Evolutionary conservation across 169 alveolate species (phyloP), one percentile per base, ranked within the genome.

Genomic region (Babesia caballi): DNA sequence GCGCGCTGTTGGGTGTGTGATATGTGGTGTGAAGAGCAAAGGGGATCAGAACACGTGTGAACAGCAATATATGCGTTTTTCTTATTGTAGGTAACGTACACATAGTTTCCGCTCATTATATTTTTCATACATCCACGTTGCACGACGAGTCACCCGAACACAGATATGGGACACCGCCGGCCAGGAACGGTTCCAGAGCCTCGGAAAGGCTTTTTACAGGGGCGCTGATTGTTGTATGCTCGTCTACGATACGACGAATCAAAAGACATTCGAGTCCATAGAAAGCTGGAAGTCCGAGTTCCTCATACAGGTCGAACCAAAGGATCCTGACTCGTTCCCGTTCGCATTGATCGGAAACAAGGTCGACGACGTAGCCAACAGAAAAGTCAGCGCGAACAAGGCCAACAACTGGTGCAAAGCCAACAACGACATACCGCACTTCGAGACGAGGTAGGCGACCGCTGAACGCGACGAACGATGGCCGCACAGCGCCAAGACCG

Each of bases 161-260:
- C 58, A 94, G 94, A 94, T 93, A 12, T 92, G 95, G 99, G 99
- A 97, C 70, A 97, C 99, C 23, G 99, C 98, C 47, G 99, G 99
- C 3, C 98, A 97, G 85, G 99, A 98, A 90, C 90, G 99, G 58
- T 98, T 97, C 89, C 97, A 98, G 87, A 92, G 98, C 51, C 83
- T 98, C 57, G 99, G 99, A 17, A 98, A 95, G 41, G 99, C 99
- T 35, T 97, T 98, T 83, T 98, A 98, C 83, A 87, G 99, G 53
- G 99, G 99, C 30, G 99, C 99, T 17, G 99, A 98, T 81, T 96
- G 99, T 85, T 98, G 99, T 85, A 98, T 95, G 57, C 84, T 98
- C 59, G 99, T 96, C 42, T 97, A 95, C 87, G 99, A 97, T 77
- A 87, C 92, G 66, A 93, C 96, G 23, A 85, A 80, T 41, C 81